Base-by-base conservation (phyloP, 208 protist species). In the Leishmania braziliensis region DNA sequence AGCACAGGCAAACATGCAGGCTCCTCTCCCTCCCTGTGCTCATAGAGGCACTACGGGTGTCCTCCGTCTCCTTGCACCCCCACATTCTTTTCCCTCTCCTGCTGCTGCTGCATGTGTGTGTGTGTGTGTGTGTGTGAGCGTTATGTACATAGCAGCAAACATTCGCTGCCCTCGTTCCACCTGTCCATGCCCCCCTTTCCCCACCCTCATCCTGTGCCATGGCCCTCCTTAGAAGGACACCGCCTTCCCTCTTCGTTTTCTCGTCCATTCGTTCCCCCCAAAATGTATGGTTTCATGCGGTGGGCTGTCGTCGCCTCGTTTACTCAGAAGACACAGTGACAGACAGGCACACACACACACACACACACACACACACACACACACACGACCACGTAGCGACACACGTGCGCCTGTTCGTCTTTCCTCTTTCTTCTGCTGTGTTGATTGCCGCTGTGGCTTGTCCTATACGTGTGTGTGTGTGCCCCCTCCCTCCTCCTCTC, bases 121-220 rank as follows among this genome's bases (percentile, higher is more conserved):
- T 63, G 20, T 63, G 12, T 63, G 58, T 63, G 65, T 70, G 39
- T 53, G 43, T 72, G 43, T 33, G 60, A 66, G 33, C n/a, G n/a
- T 18, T 66, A 66, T 66, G 60, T 66, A 66, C 60, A 66, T 66
- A 36, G n/a, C 60, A 66, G 60, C 26, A 36, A 66, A 29, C 36
- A 39, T 2, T 39, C 36, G 36, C 36, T 39, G 36, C 36, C 36
- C 20, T n/a, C n/a, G 60, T 12, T 66, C 26, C 60, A 66, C 60
- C 60, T 12, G 60, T 36, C n/a, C 60, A 18, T 36, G 60, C 60
- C 60, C n/a, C n/a, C n/a, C 60, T n/a, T 26, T 5, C 60, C 60
- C n/a, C n/a, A 23, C n/a, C 56, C 26, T 62, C 1, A 8, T 5
- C 1, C 18, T 23, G 8, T 23, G 56, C 16, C 56, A 62, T 0